Percentiles rank a stretch among this genome's conserved stretches.
These are phyloP conservation scores for Alternaria brassicicola DNA, from an alignment of 2,329 filamentous ascomycete genomes.

Conservation along the genomic window DNA sequence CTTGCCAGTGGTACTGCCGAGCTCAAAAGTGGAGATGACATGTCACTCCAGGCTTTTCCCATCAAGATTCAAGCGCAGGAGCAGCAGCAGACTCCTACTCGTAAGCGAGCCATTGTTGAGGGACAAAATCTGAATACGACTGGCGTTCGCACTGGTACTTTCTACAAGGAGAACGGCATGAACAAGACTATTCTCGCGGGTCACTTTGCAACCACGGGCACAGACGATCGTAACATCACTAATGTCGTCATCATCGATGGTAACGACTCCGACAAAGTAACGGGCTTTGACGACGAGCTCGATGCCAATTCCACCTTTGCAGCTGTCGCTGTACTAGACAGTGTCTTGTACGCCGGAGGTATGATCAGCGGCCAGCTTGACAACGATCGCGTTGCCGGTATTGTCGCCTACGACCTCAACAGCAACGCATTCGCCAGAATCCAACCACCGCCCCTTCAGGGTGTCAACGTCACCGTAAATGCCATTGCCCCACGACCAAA, in stretches of 20 bases:
- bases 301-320: slow-evolving; percentile 76
- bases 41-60: slow-evolving; percentile 56
- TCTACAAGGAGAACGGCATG: slow-evolving; percentile 70
- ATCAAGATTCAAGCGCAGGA: slow-evolving; percentile 30
- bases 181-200: slow-evolving; percentile 90
- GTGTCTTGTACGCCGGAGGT: slow-evolving; percentile 80
- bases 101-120: slow-evolving; percentile 52
- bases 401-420: slow-evolving; percentile 79
- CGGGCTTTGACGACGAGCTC: slow-evolving; percentile 71
- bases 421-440: slow-evolving; percentile 64
- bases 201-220: slow-evolving; percentile 75
- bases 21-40: slow-evolving; percentile 53
- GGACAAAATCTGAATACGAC: slow-evolving; percentile 58
- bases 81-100: slow-evolving; percentile 36
- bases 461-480: slow-evolving; percentile 73
- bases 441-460: slow-evolving; percentile 78
- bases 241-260: slow-evolving; percentile 86
- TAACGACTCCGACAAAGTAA: slow-evolving; percentile 68
- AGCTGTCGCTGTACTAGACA: slow-evolving; percentile 60
- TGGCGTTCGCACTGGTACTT: slow-evolving; percentile 79
- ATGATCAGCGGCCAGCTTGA: slow-evolving; percentile 73
- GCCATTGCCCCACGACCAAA: slow-evolving; percentile 75
- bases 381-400: slow-evolving; percentile 68
- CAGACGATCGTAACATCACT: slow-evolving; percentile 72
- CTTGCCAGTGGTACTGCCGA: slow-evolving; percentile 74